Percentiles rank a stretch among this genome's conserved stretches.
Conservation (phyloP, 1,284 basidiomycete genomes). For the Trametes pubescens region DNA sequence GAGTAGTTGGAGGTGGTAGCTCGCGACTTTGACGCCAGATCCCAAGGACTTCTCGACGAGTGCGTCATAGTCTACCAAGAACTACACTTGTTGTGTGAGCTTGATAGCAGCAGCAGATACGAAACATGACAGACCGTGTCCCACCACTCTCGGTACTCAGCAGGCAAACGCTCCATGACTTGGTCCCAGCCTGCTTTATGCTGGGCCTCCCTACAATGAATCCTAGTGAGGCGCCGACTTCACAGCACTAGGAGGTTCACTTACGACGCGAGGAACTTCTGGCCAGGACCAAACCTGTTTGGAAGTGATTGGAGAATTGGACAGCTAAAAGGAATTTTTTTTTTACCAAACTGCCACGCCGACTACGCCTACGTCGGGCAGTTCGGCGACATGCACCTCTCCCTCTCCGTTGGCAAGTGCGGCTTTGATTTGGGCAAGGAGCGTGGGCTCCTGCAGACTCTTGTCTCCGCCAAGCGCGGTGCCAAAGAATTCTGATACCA, state of each 20-base stretch:
- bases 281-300: slow-evolving; percentile 31
- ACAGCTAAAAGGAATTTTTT: neutral
- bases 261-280: slow-evolving; percentile 26
- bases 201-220: slow-evolving; percentile 19
- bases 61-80: slow-evolving; percentile 26
- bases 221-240: too few relatives aligned
- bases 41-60: slow-evolving; percentile 26
- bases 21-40: slow-evolving; percentile 30
- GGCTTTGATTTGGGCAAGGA: slow-evolving; percentile 26
- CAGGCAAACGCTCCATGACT: slow-evolving; percentile 20
- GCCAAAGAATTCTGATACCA: slow-evolving; percentile 21
- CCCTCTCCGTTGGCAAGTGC: slow-evolving; percentile 18
- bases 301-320: neutral
- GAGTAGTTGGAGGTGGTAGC: slow-evolving; percentile 36
- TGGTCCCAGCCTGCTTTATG: slow-evolving; percentile 29
- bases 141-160: slow-evolving; percentile 27
- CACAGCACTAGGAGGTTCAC: neutral
- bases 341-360: slow-evolving; percentile 27
- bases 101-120: neutral
- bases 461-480: slow-evolving; percentile 21
- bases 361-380: slow-evolving; percentile 19
- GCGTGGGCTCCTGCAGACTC: slow-evolving; percentile 21
- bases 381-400: slow-evolving; percentile 29
- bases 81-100: slow-evolving; percentile 1
- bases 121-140: slow-evolving; percentile 10